Base-by-base conservation (phyloP, 2,329 filamentous ascomycete genomes). In the Talaromyces sp. region DNA sequence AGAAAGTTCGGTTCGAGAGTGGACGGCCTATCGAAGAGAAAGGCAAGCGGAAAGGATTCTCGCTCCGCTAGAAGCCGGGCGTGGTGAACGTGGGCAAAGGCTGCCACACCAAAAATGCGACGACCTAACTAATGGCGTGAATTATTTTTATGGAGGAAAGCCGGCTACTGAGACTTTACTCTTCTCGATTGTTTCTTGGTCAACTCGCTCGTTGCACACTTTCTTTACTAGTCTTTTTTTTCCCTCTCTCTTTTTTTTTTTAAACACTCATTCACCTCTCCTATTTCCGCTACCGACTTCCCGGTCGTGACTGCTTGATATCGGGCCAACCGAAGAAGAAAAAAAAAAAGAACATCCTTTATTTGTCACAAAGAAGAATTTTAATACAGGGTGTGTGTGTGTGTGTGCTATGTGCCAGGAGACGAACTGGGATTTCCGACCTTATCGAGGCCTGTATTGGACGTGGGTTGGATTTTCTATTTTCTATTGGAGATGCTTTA, bases 21-120 rank as follows among this genome's bases (percentile, higher is more conserved):
- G 95, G 95, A 74, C 87, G 95, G 77, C 95, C 95, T 67, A 82
- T 98, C 81, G 95, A 98, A 83, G 93, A 98, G 83, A 94, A 98
- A 84, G 89, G 89, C 81, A 96, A 96, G 89, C 91, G 92, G 82
- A 98, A 98, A 91, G 94, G 94, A 64, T 99, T 99, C 86, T 99
- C 95, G 68, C 90, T 99, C 77, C 92, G 95, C 81, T 96, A 94
- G 55, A 87, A 44, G 23, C 51, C 60, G 27, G 51, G 47, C 42
- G 27, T 47, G 34, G 59, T 40, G 52, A 56, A 33, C 52, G 55
- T 56, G 50, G 55, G 50, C 47, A 56, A 61, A 18, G 52, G 54
- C 55, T 57, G 54, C 61, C 65, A 58, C 59, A 28, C 54, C 50
- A 31, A 57, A 57, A 61, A 56, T 63, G 64, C 50, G 44, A 56